Evolutionary conservation across 148 eudicot genomes (phyloP).

Genomic region (Polygonum aviculare): DNA sequence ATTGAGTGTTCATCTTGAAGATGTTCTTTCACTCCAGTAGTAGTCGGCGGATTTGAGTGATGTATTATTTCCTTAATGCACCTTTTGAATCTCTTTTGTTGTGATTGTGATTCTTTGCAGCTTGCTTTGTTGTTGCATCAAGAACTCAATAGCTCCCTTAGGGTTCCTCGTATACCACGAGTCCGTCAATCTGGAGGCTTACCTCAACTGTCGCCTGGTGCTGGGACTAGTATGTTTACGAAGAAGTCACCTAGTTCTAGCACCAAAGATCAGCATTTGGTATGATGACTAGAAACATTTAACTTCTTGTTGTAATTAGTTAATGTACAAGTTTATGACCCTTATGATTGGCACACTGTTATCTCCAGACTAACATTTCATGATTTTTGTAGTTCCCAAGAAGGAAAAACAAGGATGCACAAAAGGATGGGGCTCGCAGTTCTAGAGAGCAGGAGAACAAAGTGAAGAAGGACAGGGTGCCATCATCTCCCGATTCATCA

Average conservation of each 20-base stretch:
- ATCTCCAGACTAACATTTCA: constrained; percentile 5
- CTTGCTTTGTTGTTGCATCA: constrained; percentile 92
- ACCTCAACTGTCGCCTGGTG: constrained; percentile 67
- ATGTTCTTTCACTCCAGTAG: too few relatives aligned
- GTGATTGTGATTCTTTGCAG: constrained; percentile 26
- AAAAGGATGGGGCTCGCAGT: constrained; percentile 14
- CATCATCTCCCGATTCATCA: constrained; percentile 45
- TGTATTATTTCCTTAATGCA: too few relatives aligned
- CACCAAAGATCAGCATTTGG: constrained; percentile 58
- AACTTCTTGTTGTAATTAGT: not conserved
- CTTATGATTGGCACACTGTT: not conserved
- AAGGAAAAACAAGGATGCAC: constrained; percentile 64
- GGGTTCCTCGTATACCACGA: constrained; percentile 96
- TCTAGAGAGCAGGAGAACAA: constrained; percentile 51
- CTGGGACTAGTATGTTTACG: constrained; percentile 50
- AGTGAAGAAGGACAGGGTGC: constrained; percentile 44
- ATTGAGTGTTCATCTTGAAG: not conserved
- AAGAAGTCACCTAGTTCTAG: constrained; percentile 70
- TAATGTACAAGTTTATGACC: not conserved
- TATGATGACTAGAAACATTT: constrained; percentile 22
- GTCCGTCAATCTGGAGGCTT: constrained; percentile 77
- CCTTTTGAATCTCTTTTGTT: too few relatives aligned
- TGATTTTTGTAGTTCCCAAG: constrained; percentile 38
- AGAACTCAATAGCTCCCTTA: constrained; percentile 94
- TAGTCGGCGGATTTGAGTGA: too few relatives aligned